Conservation (phyloP, 768 basidiomycete species). For the Xerocomus brunneocitrinus region DNA sequence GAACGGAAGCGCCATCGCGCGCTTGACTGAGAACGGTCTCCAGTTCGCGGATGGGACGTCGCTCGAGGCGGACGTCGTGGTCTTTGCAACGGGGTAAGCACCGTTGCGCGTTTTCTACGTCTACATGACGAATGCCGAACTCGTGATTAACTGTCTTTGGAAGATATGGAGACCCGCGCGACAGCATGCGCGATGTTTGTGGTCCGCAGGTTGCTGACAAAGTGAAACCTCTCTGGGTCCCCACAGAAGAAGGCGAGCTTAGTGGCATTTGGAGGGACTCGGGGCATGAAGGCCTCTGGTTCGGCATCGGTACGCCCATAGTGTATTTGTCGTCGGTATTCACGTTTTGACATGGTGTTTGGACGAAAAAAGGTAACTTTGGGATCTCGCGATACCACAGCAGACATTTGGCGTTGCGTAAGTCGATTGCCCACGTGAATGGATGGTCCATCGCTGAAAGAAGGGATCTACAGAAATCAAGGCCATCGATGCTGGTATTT, state of each 20-base stretch:
- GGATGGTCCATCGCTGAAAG: neutral
- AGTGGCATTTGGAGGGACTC: slow-evolving; percentile 34
- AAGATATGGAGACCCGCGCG: slow-evolving; percentile 46
- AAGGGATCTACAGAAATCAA: slow-evolving; percentile 20
- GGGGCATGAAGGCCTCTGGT: slow-evolving; percentile 35
- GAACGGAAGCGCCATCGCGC: slow-evolving; percentile 33
- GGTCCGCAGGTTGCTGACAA: slow-evolving; percentile 42
- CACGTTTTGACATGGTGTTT: neutral
- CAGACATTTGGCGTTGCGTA: slow-evolving; percentile 28
- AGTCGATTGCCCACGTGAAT: slow-evolving; percentile 5
- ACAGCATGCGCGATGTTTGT: slow-evolving; percentile 40
- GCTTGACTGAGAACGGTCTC: slow-evolving; percentile 31
- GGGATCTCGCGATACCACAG: slow-evolving; percentile 27
- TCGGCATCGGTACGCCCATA: slow-evolving; percentile 22
- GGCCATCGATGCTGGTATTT: slow-evolving; percentile 27
- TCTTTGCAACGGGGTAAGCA: slow-evolving; percentile 30
- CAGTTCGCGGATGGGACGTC: slow-evolving; percentile 28
- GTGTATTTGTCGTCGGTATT: neutral
- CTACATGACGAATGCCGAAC: too few relatives aligned
- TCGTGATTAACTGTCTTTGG: neutral
- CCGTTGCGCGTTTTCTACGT: neutral
- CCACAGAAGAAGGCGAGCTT: slow-evolving; percentile 60
- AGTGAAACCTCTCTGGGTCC: slow-evolving; percentile 54
- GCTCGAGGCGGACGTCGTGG: slow-evolving; percentile 30
- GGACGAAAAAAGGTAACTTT: slow-evolving; percentile 17